A percentile compares a stretch with the other conserved stretches of the same genome.
Conservation (phyloP, 768 basidiomycete species). For the Naematelia encephala region DNA sequence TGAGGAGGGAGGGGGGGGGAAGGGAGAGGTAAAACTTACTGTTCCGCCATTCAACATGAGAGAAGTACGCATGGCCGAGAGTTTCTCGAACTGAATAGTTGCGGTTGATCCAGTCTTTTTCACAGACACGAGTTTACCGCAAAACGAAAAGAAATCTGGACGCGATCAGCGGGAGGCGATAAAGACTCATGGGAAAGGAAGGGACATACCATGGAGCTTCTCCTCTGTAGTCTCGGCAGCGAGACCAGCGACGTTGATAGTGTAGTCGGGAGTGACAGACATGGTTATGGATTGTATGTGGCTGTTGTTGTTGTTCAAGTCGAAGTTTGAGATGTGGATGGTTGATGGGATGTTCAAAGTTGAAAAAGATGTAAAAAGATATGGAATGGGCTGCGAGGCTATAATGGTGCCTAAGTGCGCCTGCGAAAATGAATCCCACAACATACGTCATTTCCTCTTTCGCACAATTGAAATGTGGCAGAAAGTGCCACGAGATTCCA, state of each 20-base stretch:
- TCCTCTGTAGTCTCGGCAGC: constrained; percentile 63
- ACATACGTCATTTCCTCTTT: neutral
- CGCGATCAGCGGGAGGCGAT: neutral
- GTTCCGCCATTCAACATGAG: constrained; percentile 50
- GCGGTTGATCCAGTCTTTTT: constrained; percentile 55
- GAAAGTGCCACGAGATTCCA: neutral
- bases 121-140: constrained; percentile 64
- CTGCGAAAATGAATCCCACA: neutral
- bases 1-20: neutral
- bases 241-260: constrained; percentile 62
- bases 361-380: neutral
- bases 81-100: constrained; percentile 77
- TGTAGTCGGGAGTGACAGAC: constrained; percentile 31
- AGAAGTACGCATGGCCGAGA: constrained; percentile 32
- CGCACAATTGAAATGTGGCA: neutral
- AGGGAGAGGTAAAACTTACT: constrained; percentile 23
- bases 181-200: constrained; percentile 27
- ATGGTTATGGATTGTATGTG: constrained; percentile 8
- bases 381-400: neutral
- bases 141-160: constrained; percentile 62
- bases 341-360: neutral
- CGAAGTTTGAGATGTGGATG: neutral
- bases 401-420: neutral
- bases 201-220: constrained; percentile 60
- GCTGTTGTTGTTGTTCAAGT: neutral